phyloP scores from a whole-genome alignment of 2,329 filamentous ascomycete species.

The Alternaria ethzedia region DNA sequence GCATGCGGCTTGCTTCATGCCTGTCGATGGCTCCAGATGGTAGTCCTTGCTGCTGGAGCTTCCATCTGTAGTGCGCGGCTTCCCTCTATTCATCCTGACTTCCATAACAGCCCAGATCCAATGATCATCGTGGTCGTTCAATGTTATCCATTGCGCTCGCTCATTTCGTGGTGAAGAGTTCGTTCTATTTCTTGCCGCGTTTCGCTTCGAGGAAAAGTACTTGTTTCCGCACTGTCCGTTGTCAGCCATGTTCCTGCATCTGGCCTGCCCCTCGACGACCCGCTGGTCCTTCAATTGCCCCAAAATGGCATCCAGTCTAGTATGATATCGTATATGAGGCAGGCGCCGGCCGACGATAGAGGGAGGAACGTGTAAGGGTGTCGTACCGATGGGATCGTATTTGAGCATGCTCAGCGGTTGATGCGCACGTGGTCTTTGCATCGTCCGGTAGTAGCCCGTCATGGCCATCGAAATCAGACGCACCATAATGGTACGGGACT shows the following conservation, averaged over 20 bases:
- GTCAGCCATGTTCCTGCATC: slow-evolving; percentile 20
- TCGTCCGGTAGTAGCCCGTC: slow-evolving; percentile 96
- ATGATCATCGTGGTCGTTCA: background rate
- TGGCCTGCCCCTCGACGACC: background rate
- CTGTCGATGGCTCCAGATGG: background rate
- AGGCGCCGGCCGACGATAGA: too few species aligned
- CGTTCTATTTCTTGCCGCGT: slow-evolving; percentile 65
- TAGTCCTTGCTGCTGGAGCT: background rate
- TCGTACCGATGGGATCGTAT: slow-evolving; percentile 92
- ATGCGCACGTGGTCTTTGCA: slow-evolving; percentile 79
- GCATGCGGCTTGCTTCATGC: background rate
- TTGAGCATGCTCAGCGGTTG: slow-evolving; percentile 96
- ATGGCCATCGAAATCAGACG: slow-evolving; percentile 98
- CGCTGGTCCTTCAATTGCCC: background rate
- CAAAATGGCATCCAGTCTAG: background rate
- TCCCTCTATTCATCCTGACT: background rate
- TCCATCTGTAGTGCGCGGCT: background rate
- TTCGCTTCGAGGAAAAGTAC: slow-evolving; percentile 96
- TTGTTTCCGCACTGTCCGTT: slow-evolving; percentile 79
- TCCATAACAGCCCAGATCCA: background rate
- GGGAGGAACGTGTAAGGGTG: background rate
- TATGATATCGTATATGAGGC: background rate
- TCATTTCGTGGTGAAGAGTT: background rate
- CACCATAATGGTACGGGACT: slow-evolving; percentile 90
- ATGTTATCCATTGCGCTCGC: background rate